These are phyloP conservation scores for Alternaria arbusti DNA, from an alignment of 2,329 filamentous ascomycete species.

Conservation along the genomic window DNA sequence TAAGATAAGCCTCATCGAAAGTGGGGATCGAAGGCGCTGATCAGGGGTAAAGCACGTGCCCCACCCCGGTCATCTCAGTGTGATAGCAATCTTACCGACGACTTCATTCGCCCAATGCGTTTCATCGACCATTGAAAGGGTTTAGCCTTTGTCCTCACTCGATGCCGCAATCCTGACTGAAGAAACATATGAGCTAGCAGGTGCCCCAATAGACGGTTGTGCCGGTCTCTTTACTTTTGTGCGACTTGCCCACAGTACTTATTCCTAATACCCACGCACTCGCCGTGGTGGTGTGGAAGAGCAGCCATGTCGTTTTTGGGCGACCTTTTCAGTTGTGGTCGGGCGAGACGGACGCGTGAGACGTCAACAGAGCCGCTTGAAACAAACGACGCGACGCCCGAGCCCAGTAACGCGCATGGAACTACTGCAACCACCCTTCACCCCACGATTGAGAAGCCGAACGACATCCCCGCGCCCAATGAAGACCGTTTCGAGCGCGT, in stretches of 20 bases:
- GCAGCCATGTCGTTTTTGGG: conserved; percentile 16
- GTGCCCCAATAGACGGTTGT: not conserved
- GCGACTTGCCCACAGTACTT: conserved; percentile 2
- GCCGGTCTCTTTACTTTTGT: conserved; percentile 5
- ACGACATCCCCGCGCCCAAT: not conserved
- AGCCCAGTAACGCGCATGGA: not conserved
- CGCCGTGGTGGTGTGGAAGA: conserved; percentile 7
- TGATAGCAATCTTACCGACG: conserved; percentile 5
- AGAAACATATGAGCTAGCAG: conserved; percentile 8
- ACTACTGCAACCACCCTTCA: conserved; percentile 1
- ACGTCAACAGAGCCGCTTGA: not conserved
- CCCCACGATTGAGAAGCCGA: not conserved
- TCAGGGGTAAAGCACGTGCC: conserved; percentile 15
- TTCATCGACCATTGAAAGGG: conserved; percentile 5
- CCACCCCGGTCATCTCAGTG: not conserved
- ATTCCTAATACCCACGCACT: conserved; percentile 2
- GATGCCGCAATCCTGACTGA: not conserved
- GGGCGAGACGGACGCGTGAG: conserved; percentile 12
- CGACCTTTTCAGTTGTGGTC: conserved; percentile 14
- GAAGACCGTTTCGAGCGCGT: not conserved
- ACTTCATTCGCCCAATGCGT: conserved; percentile 9
- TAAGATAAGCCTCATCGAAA: conserved; percentile 3
- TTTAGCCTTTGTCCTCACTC: not conserved
- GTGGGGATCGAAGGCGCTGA: conserved; percentile 9
- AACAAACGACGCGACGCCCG: conserved; percentile 6